These are phyloP conservation scores for Monosporascus sp. DNA, from an alignment of 2,329 filamentous ascomycete genomes.

Conservation along the genomic window DNA sequence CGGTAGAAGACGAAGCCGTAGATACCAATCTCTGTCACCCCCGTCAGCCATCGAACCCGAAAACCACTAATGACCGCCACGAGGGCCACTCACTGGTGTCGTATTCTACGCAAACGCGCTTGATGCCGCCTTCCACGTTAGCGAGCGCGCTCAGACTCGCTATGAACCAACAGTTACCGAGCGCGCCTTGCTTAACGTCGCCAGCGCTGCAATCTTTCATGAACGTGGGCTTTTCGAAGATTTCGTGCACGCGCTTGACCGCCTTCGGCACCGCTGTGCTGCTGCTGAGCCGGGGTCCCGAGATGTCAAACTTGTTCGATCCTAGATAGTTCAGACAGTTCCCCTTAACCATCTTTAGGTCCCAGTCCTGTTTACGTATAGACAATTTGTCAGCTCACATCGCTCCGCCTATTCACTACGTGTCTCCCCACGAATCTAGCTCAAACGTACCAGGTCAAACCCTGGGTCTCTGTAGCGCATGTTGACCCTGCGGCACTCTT, in stretches of 20 bases:
- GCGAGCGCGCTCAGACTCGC: constrained; percentile 72
- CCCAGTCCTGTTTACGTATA: constrained; percentile 46
- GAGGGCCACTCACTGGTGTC: constrained; percentile 46
- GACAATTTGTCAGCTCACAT: constrained; percentile 26
- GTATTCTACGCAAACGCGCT: constrained; percentile 69
- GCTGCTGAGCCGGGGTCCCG: constrained; percentile 37
- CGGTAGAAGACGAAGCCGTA: constrained; percentile 87
- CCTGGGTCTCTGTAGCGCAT: constrained; percentile 70
- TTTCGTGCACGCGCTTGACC: constrained; percentile 70
- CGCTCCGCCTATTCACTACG: constrained; percentile 17
- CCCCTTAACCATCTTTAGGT: constrained; percentile 61
- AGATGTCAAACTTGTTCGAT: constrained; percentile 46
- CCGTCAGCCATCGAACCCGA: constrained; percentile 27
- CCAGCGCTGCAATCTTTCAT: constrained; percentile 59
- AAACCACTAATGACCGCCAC: background rate
- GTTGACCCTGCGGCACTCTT: constrained; percentile 67
- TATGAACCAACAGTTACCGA: constrained; percentile 82
- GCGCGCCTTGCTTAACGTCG: constrained; percentile 71
- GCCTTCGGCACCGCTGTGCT: constrained; percentile 58
- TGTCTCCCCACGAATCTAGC: constrained; percentile 30
- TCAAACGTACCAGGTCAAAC: constrained; percentile 49
- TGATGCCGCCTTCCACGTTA: constrained; percentile 65
- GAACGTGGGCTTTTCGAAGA: constrained; percentile 70
- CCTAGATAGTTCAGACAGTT: constrained; percentile 50
- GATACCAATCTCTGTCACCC: constrained; percentile 63